A percentile compares a stretch with the other conserved stretches of the same genome.
Evolutionary conservation across 257 asterid genomes (phyloP).

Genomic region (Perilla frutescens): DNA sequence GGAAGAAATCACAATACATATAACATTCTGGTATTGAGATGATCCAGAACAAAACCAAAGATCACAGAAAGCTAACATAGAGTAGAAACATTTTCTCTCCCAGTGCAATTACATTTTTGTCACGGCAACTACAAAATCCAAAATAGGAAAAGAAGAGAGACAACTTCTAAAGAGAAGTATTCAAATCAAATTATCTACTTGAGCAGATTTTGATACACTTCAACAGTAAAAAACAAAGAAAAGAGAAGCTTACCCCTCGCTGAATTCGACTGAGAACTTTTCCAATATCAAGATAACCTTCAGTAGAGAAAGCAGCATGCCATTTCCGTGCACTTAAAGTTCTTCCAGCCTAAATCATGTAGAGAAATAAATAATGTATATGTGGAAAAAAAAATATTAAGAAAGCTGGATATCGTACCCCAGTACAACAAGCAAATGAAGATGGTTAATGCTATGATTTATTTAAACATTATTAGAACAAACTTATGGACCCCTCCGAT

Average conservation of each 20-base stretch:
- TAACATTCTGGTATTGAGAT: slow-evolving; percentile 20
- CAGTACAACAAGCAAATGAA: slow-evolving; percentile 22
- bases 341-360: slow-evolving; percentile 72
- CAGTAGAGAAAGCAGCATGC: slow-evolving; percentile 79
- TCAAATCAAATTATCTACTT: slow-evolving; percentile 13
- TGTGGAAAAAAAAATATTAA: not conserved
- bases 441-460: not conserved
- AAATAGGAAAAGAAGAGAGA: not conserved
- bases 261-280: slow-evolving; percentile 79
- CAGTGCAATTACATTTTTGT: slow-evolving; percentile 4
- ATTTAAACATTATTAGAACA: not conserved
- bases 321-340: slow-evolving; percentile 92
- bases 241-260: slow-evolving; percentile 72
- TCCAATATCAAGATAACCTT: slow-evolving; percentile 85
- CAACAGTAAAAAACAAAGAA: slow-evolving; percentile 29
- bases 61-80: slow-evolving; percentile 17
- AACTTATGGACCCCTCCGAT: not conserved
- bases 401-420: slow-evolving; percentile 20
- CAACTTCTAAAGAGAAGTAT: not conserved
- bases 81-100: slow-evolving; percentile 4
- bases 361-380: slow-evolving; percentile 34
- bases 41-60: slow-evolving; percentile 7
- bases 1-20: slow-evolving; percentile 15
- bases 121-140: slow-evolving; percentile 23
- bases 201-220: slow-evolving; percentile 26